These are phyloP conservation scores for Fusarium solani-melongenae DNA, from an alignment of 2,329 filamentous ascomycete species.

Conservation along the genomic window DNA sequence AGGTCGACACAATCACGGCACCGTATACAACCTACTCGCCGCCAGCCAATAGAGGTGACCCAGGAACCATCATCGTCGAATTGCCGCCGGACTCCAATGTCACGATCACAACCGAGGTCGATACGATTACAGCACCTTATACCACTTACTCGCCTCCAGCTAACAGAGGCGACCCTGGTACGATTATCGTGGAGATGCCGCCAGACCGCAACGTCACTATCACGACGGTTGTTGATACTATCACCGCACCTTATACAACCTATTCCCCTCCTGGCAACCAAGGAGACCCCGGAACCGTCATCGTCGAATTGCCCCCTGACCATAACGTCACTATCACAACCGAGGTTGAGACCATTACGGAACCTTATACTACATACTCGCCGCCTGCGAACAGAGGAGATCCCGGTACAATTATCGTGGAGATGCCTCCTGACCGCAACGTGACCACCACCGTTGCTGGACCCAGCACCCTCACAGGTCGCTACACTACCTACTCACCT, in stretches of 20 bases:
- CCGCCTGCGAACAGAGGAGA: constrained; percentile 7
- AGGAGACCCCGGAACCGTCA: constrained; percentile 15
- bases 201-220: constrained; percentile 14
- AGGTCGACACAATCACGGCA: constrained; percentile 7
- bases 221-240: neutral
- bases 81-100: neutral
- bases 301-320: constrained; percentile 1
- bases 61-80: neutral
- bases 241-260: constrained; percentile 1
- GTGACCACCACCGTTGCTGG: constrained; percentile 7
- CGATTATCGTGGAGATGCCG: constrained; percentile 1
- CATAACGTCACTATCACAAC: constrained; percentile 3
- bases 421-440: constrained; percentile 6
- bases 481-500: constrained; percentile 1
- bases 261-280: constrained; percentile 5
- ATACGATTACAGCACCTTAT: neutral
- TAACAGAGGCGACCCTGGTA: constrained; percentile 13
- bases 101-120: neutral
- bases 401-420: constrained; percentile 19
- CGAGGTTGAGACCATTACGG: neutral
- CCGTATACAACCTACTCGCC: neutral
- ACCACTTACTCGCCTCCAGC: constrained; percentile 5
- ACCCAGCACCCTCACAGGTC: neutral
- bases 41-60: neutral
- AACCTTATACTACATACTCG: constrained; percentile 5